phyloP scores from a whole-genome alignment of 495 filamentous ascomycete species.

The Trichoderma reesei region DNA sequence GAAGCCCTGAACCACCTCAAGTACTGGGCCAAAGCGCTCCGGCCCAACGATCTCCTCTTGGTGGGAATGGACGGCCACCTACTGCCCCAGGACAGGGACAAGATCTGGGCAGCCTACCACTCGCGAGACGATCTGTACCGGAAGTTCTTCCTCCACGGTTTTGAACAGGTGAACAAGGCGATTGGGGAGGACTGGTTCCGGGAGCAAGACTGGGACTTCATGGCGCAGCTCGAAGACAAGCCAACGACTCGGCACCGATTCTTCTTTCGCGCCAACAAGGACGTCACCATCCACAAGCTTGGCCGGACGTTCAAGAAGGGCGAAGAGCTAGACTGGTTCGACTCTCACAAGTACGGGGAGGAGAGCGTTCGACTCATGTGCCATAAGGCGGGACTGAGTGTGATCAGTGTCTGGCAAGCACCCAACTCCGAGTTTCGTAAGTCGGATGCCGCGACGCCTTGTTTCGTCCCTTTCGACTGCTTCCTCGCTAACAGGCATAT shows the following conservation, averaged over 20 bases:
- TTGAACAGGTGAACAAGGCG: not conserved
- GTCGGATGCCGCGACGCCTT: not conserved
- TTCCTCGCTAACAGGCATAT: too few relatives aligned
- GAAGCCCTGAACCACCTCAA: not conserved
- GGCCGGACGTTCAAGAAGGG: not conserved
- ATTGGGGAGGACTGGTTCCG: conserved; percentile 3
- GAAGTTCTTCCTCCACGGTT: conserved; percentile 9
- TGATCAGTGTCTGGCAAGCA: conserved; percentile 5
- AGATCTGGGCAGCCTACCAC: conserved; percentile 10
- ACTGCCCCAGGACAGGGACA: not conserved
- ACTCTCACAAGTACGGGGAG: conserved; percentile 12
- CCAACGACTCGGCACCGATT: conserved; percentile 9
- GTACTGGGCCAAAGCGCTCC: conserved; percentile 1
- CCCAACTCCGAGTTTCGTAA: conserved; percentile 11
- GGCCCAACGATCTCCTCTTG: conserved; percentile 9
- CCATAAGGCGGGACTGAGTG: conserved; percentile 5
- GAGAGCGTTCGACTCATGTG: conserved; percentile 9
- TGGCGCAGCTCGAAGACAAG: conserved; percentile 4
- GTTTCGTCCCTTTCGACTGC: too few relatives aligned
- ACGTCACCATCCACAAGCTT: not conserved
- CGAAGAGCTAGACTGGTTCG: conserved; percentile 11
- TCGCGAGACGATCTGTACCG: not conserved
- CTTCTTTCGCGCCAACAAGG: conserved; percentile 3
- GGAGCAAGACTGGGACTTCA: conserved; percentile 6
- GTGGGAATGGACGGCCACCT: conserved; percentile 12